A percentile compares a stretch with the other conserved stretches of the same genome.
Conservation (phyloP, 805 yeast genomes). For the Schizosaccharomyces octosporus region DNA sequence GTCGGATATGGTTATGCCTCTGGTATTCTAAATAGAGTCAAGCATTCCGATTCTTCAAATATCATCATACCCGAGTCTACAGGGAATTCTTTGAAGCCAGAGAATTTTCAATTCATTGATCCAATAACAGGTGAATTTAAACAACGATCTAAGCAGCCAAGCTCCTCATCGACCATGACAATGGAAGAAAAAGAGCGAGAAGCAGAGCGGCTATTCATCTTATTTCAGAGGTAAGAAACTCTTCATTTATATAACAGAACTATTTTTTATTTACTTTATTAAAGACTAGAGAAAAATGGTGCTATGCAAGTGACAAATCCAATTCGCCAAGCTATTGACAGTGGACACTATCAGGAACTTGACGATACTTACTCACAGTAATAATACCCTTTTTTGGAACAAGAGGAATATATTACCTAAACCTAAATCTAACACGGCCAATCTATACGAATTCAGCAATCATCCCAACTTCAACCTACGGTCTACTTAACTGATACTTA, state of each 20-base stretch:
- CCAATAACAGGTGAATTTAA: constrained; percentile 12
- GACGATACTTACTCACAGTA: background rate
- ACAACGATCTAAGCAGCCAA: constrained; percentile 3
- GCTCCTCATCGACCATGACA: constrained; percentile 13
- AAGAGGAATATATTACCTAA: too few species aligned
- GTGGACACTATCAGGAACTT: background rate
- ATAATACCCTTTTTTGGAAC: background rate
- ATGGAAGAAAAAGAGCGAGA: constrained; percentile 21
- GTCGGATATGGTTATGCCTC: constrained; percentile 13
- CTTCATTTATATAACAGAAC: background rate
- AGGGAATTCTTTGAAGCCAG: background rate
- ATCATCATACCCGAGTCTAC: background rate
- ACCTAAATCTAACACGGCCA: too few species aligned
- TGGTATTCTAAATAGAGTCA: constrained; percentile 4
- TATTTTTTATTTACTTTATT: background rate
- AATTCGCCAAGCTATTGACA: background rate
- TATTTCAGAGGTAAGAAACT: constrained; percentile 16
- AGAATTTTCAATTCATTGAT: constrained; percentile 4
- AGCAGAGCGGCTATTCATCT: constrained; percentile 20
- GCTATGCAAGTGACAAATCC: background rate
- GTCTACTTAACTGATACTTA: too few species aligned
- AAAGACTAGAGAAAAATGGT: constrained; percentile 10
- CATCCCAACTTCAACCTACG: too few species aligned
- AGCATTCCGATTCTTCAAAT: background rate
- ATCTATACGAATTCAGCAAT: too few species aligned